phyloP scores from a whole-genome alignment of 352 stramenopile species.

The Globisporangium nodosum region DNA sequence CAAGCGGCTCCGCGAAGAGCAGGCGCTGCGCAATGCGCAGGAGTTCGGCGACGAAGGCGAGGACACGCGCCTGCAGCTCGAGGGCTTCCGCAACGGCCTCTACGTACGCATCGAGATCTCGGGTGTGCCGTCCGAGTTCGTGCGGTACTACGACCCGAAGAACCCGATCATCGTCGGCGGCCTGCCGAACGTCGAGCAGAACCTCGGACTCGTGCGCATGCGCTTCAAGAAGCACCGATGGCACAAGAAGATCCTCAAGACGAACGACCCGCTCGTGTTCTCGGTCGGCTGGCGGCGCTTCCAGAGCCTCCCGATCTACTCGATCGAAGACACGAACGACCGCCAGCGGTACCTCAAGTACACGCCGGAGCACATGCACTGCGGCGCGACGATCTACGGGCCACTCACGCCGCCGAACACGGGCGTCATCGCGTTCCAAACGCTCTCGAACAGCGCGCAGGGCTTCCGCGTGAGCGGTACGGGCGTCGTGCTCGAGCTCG shows the following conservation, averaged over 20 bases:
- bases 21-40: slow-evolving; percentile 83
- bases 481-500: slow-evolving; percentile 96
- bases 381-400: slow-evolving; percentile 96
- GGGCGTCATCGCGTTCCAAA: slow-evolving; percentile 96
- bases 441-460: slow-evolving; percentile 85
- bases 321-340: slow-evolving; percentile 98
- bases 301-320: slow-evolving; percentile 98
- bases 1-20: slow-evolving; percentile 76
- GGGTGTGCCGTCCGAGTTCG: slow-evolving; percentile 92
- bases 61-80: slow-evolving; percentile 86
- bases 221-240: slow-evolving; percentile 99
- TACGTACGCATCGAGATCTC: slow-evolving; percentile 98
- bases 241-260: slow-evolving; percentile 98
- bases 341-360: slow-evolving; percentile 97
- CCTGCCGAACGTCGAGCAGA: slow-evolving; percentile 94
- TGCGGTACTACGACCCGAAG: slow-evolving; percentile 91
- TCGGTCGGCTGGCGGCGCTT: slow-evolving; percentile 99
- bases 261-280: slow-evolving; percentile 97
- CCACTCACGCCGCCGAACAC: slow-evolving; percentile 96
- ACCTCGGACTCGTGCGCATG: slow-evolving; percentile 92
- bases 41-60: slow-evolving; percentile 96
- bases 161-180: slow-evolving; percentile 91
- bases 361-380: slow-evolving; percentile 99
- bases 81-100: slow-evolving; percentile 94
- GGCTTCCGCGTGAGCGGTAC: slow-evolving; percentile 97